These are phyloP conservation scores for Mollisia scopiformis DNA, from an alignment of 2,329 filamentous ascomycete species.

Conservation along the genomic window DNA sequence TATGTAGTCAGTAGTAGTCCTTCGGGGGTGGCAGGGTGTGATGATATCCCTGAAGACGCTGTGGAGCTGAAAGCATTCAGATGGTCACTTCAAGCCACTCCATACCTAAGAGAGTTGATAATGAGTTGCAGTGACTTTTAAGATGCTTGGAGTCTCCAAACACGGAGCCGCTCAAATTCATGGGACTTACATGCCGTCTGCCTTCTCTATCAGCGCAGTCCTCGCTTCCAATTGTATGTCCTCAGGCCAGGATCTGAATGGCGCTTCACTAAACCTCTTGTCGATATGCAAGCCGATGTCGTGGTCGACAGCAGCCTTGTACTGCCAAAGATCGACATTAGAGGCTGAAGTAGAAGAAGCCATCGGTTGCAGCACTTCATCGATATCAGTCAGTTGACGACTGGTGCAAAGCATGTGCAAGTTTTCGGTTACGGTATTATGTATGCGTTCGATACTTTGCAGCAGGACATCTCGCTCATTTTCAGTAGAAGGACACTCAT, in stretches of 20 bases:
- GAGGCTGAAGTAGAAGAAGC: not conserved
- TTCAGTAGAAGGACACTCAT: constrained; percentile 1
- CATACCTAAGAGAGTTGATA: no score
- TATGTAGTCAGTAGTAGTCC: no score
- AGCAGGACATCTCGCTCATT: not conserved
- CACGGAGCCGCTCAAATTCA: no score
- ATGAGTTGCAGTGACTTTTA: no score
- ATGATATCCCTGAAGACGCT: no score
- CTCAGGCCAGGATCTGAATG: constrained; percentile 1
- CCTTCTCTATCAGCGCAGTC: not conserved
- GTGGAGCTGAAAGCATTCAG: no score
- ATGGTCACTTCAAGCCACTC: no score
- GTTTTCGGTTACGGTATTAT: not conserved
- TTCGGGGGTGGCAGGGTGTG: no score
- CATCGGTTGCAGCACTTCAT: not conserved
- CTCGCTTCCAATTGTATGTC: constrained; percentile 1
- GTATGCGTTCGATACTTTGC: not conserved
- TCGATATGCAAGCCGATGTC: constrained; percentile 11
- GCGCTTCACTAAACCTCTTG: not conserved
- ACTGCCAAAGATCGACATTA: not conserved
- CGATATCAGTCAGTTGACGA: constrained; percentile 1
- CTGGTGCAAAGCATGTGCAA: constrained; percentile 11
- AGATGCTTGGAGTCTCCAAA: no score
- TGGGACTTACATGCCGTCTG: constrained; percentile 13
- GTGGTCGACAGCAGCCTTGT: not conserved